Conservation (phyloP, 192 early-diverging fungal genomes). For the Backusella circina region DNA sequence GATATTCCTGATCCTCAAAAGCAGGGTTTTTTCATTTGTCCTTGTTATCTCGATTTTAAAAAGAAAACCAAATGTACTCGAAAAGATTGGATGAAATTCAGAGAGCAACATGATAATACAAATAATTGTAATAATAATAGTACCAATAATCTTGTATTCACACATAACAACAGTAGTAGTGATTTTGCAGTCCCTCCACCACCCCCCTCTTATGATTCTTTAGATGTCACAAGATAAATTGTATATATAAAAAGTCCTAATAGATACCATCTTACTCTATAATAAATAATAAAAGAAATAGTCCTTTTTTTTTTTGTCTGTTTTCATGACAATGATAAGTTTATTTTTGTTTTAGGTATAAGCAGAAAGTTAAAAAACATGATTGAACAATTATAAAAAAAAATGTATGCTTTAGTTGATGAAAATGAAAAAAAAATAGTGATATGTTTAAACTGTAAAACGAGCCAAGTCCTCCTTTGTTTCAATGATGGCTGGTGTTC, state of each 20-base stretch:
- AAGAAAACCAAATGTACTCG: slow-evolving; percentile 3
- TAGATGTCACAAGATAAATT: background rate
- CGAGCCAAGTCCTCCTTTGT: slow-evolving; percentile 31
- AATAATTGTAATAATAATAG: background rate
- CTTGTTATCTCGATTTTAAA: slow-evolving; percentile 20
- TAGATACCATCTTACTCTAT: background rate
- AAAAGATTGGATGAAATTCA: slow-evolving; percentile 15
- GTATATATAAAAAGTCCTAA: background rate
- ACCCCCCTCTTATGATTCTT: slow-evolving; percentile 2
- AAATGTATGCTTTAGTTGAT: background rate
- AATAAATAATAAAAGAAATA: background rate
- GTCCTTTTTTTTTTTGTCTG: background rate
- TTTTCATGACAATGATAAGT: background rate
- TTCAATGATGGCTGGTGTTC: slow-evolving; percentile 50
- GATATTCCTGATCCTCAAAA: background rate
- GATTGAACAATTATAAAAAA: background rate
- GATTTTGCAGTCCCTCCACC: background rate
- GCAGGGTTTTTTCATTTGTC: slow-evolving; percentile 18
- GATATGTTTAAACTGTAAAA: background rate
- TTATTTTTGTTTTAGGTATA: background rate
- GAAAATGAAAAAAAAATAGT: background rate
- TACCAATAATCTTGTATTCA: background rate
- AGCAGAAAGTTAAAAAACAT: background rate
- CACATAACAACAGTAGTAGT: background rate
- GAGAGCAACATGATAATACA: background rate